Percentiles rank a stretch among this genome's conserved stretches.
phyloP scores from a whole-genome alignment of 1,284 basidiomycete species.

The Puccinia hordei region DNA sequence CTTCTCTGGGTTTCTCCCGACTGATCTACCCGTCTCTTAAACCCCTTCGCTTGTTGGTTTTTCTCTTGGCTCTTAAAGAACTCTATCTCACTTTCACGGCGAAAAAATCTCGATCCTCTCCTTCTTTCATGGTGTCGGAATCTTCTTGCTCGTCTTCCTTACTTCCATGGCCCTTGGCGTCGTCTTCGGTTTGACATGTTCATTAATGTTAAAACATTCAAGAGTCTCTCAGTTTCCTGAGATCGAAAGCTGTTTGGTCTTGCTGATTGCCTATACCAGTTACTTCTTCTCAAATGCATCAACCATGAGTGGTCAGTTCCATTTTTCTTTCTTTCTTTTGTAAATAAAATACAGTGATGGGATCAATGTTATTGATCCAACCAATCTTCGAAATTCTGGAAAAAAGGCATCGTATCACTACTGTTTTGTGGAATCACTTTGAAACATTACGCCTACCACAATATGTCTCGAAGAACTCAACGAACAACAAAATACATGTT shows the following conservation, averaged over 20 bases:
- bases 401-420: conserved; percentile 82
- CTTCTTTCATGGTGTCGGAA: conserved; percentile 90
- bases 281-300: conserved; percentile 98
- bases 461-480: conserved; percentile 94
- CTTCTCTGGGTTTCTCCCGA: too few relatives aligned
- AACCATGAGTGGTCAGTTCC: conserved; percentile 76
- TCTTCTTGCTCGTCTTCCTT: conserved; percentile 93
- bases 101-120: conserved; percentile 83
- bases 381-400: background rate
- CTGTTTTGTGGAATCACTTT: conserved; percentile 98
- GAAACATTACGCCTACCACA: conserved; percentile 99
- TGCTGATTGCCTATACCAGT: conserved; percentile 91
- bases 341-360: background rate
- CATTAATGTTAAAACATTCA: conserved; percentile 92
- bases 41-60: background rate
- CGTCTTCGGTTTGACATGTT: conserved; percentile 82
- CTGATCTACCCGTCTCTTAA: background rate
- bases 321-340: too few relatives aligned
- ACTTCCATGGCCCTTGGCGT: conserved; percentile 92
- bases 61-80: conserved; percentile 67
- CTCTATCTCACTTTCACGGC: conserved; percentile 86
- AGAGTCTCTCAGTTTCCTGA: conserved; percentile 81
- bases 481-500: conserved; percentile 95
- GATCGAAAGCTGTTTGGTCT: conserved; percentile 91
- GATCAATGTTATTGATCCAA: background rate